Conservation (phyloP, 2,329 filamentous ascomycete species). For the Exophiala lecanii-corni region DNA sequence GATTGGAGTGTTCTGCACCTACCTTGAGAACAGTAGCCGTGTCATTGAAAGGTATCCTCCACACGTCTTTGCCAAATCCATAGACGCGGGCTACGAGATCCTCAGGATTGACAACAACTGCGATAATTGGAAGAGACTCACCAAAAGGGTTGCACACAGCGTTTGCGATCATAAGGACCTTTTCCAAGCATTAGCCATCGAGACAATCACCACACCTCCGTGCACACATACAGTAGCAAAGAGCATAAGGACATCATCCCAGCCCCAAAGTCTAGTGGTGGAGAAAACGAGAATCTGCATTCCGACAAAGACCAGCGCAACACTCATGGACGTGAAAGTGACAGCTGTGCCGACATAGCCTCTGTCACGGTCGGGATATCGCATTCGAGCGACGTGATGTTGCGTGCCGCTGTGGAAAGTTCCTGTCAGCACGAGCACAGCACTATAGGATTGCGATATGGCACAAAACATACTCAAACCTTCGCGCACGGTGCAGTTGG, state of each 20-base stretch:
- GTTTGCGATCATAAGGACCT: constrained; percentile 17
- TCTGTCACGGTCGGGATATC: constrained; percentile 9
- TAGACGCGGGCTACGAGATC: constrained; percentile 6
- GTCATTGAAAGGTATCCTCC: constrained; percentile 13
- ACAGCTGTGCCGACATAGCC: constrained; percentile 7
- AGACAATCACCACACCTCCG: too few relatives aligned
- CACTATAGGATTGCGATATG: too few relatives aligned
- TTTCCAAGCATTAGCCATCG: too few relatives aligned
- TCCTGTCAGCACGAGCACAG: too few relatives aligned
- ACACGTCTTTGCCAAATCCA: constrained; percentile 12
- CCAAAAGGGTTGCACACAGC: constrained; percentile 11
- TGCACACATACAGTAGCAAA: constrained; percentile 9
- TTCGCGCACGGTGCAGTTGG: constrained; percentile 14
- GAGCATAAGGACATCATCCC: constrained; percentile 13
- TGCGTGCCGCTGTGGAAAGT: constrained; percentile 7
- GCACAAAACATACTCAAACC: constrained; percentile 6
- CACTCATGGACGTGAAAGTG: constrained; percentile 15
- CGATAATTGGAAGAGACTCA: background rate
- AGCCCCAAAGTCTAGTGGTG: constrained; percentile 8
- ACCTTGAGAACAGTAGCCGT: constrained; percentile 8
- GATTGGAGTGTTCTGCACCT: background rate
- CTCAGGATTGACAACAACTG: background rate
- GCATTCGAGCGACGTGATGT: constrained; percentile 13
- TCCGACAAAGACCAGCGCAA: constrained; percentile 9
- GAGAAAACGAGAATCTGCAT: constrained; percentile 7